Conservation (phyloP, 108 stramenopile species). For the Poteriospumella lacustris region DNA sequence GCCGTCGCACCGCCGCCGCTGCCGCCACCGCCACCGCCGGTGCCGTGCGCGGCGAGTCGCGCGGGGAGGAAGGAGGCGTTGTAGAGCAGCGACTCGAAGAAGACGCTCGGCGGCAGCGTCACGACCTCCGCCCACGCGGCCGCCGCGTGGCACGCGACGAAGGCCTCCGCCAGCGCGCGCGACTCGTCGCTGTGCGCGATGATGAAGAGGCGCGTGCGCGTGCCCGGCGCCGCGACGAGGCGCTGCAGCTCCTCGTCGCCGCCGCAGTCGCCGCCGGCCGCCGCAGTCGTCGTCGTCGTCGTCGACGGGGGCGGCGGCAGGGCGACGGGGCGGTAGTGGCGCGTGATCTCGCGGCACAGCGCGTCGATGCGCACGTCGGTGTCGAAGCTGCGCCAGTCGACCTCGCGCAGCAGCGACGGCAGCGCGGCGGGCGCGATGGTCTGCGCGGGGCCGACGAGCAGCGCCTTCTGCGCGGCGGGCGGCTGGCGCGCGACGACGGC, state of each 20-base stretch:
- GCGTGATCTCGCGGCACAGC: background rate
- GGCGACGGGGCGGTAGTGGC: no score
- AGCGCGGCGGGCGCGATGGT: background rate
- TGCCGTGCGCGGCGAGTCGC: background rate
- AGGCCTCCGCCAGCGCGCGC: background rate
- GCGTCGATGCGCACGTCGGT: no score
- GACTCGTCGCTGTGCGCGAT: background rate
- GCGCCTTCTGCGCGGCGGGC: background rate
- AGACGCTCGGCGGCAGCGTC: background rate
- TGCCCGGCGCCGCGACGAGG: background rate
- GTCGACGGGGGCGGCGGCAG: background rate
- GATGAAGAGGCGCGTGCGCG: background rate
- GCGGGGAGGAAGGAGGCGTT: background rate
- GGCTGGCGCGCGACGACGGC: background rate
- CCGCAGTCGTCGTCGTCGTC: no score
- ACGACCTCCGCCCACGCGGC: background rate
- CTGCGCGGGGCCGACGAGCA: no score
- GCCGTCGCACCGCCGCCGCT: background rate
- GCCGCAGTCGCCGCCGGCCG: background rate
- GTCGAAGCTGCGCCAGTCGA: no score
- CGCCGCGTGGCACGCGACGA: background rate
- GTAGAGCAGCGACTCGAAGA: slow-evolving; percentile 8
- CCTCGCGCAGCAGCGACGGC: no score
- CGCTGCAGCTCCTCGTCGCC: background rate
- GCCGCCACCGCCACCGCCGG: background rate